Evolutionary conservation across 2,329 filamentous ascomycete species (phyloP).

Genomic region (Epichloe elymi): DNA sequence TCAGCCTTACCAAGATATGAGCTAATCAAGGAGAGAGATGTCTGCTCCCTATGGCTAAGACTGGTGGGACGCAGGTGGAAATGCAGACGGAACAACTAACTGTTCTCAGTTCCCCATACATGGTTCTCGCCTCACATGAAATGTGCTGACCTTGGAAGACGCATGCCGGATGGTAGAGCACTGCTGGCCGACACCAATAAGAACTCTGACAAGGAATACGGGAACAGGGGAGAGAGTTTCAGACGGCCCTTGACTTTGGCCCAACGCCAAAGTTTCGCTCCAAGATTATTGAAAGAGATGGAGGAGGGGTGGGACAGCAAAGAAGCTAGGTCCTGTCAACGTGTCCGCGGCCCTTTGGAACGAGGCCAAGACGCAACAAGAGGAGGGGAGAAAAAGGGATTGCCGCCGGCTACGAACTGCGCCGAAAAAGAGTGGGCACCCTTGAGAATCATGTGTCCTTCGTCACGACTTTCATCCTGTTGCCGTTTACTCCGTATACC

Average conservation of each 20-base stretch:
- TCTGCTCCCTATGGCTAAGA: neutral
- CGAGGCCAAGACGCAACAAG: neutral
- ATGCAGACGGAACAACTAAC: no score
- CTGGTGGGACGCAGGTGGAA: neutral
- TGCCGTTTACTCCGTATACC: neutral
- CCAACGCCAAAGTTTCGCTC: neutral
- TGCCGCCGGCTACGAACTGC: neutral
- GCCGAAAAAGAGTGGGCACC: neutral
- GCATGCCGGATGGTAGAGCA: neutral
- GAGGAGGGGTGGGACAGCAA: conserved; percentile 4
- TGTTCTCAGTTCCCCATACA: neutral
- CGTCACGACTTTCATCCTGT: neutral
- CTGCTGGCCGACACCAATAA: neutral
- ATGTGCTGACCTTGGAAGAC: conserved; percentile 1
- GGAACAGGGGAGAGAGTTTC: neutral
- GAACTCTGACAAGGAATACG: neutral
- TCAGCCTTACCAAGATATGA: no score
- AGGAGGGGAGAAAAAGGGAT: conserved; percentile 1
- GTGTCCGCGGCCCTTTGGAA: conserved; percentile 16
- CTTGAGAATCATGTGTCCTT: neutral
- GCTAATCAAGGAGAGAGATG: neutral
- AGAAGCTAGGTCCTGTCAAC: conserved; percentile 10
- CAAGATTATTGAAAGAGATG: neutral
- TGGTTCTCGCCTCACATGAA: conserved; percentile 4
- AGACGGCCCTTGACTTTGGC: neutral